phyloP scores from a whole-genome alignment of 2,329 filamentous ascomycete genomes.

The Cytospora mali region DNA sequence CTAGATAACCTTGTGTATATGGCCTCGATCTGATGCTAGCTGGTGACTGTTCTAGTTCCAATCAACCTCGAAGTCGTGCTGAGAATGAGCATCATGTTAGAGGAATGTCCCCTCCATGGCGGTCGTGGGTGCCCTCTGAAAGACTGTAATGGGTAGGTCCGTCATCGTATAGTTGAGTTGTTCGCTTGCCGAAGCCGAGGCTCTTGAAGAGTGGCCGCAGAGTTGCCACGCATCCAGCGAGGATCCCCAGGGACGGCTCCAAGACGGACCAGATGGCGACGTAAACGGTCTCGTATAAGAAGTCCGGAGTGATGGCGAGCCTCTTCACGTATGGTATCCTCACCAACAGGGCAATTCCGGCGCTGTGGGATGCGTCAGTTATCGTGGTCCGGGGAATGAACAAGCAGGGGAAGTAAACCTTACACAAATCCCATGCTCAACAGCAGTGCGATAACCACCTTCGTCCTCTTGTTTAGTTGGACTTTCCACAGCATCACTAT shows the following conservation, averaged over 20 bases:
- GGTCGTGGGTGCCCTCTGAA: not conserved
- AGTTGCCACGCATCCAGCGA: slow-evolving; percentile 38
- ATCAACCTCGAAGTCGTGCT: not conserved
- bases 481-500: slow-evolving; percentile 54
- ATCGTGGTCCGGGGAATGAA: not conserved
- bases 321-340: slow-evolving; percentile 40
- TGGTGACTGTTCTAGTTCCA: not conserved
- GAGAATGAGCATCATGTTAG: slow-evolving; percentile 7
- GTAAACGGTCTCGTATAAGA: slow-evolving; percentile 39
- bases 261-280: slow-evolving; percentile 44
- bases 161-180: slow-evolving; percentile 14
- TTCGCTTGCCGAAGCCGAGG: slow-evolving; percentile 6
- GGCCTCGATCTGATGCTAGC: too few relatives aligned
- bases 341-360: slow-evolving; percentile 43
- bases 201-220: slow-evolving; percentile 34
- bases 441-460: slow-evolving; percentile 49
- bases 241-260: slow-evolving; percentile 43
- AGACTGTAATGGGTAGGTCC: slow-evolving; percentile 3
- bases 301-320: slow-evolving; percentile 34
- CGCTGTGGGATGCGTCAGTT: slow-evolving; percentile 34
- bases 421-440: slow-evolving; percentile 55
- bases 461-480: slow-evolving; percentile 50
- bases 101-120: not conserved
- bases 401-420: slow-evolving; percentile 25
- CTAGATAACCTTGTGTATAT: too few relatives aligned